Conservation (phyloP, 2,329 filamentous ascomycete genomes). For the Alternaria gansuensis region DNA sequence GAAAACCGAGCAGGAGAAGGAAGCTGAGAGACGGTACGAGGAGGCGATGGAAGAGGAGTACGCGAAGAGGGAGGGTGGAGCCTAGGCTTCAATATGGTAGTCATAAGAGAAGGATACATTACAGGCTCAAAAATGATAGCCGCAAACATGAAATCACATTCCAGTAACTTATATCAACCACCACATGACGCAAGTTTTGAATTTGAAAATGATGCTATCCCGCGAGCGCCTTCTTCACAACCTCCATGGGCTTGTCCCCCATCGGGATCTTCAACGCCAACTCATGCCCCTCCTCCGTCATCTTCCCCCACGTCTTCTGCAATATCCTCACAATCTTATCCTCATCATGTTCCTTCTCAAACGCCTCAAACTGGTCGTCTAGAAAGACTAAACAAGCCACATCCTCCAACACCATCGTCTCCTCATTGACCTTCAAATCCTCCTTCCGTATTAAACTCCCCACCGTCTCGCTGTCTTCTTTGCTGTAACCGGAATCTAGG, state of each 20-base stretch:
- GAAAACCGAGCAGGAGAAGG: constrained; percentile 45
- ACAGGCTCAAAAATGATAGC: constrained; percentile 7
- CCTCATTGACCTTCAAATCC: constrained; percentile 69
- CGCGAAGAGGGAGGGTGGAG: constrained; percentile 52
- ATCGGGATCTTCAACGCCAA: constrained; percentile 50
- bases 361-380: constrained; percentile 85
- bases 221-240: constrained; percentile 47
- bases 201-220: constrained; percentile 23
- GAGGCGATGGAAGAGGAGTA: constrained; percentile 54
- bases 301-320: constrained; percentile 55
- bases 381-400: constrained; percentile 87
- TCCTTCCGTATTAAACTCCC: constrained; percentile 82
- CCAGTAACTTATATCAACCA: too few relatives aligned
- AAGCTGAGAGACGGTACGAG: constrained; percentile 49
- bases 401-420: constrained; percentile 82
- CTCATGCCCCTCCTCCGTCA: constrained; percentile 48
- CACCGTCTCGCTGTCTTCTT: constrained; percentile 68
- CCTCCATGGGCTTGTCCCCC: constrained; percentile 39
- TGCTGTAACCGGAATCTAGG: constrained; percentile 59
- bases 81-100: constrained; percentile 26
- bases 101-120: background rate
- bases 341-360: constrained; percentile 77
- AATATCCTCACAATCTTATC: constrained; percentile 72
- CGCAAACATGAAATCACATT: background rate
- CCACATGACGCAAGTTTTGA: background rate